A percentile compares a stretch with the other conserved stretches of the same genome.
Evolutionary conservation across 306 rosid genomes (phyloP).

Genomic region (Begonia peltatifolia): DNA sequence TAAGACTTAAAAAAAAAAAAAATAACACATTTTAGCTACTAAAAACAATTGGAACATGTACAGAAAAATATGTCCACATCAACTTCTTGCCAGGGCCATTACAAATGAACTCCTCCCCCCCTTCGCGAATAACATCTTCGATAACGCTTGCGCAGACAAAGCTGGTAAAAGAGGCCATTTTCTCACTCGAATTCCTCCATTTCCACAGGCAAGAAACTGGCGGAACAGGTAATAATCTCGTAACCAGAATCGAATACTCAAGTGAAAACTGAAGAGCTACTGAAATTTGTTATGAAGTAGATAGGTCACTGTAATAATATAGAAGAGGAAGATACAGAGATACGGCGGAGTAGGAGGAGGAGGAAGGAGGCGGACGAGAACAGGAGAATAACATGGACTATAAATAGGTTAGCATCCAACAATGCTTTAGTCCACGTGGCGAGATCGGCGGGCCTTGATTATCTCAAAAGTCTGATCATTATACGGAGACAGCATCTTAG

Average conservation of each 20-base stretch:
- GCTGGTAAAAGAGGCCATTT: conserved; percentile 68
- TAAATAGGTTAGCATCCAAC: conserved; percentile 99
- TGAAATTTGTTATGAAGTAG: neutral
- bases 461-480: neutral
- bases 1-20: neutral
- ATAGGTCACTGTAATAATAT: conserved; percentile 9
- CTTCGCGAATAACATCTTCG: conserved; percentile 83
- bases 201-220: conserved; percentile 1
- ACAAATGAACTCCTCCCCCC: conserved; percentile 74
- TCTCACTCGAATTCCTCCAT: conserved; percentile 6
- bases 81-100: conserved; percentile 87
- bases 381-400: conserved; percentile 65
- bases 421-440: conserved; percentile 47
- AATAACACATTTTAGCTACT: neutral
- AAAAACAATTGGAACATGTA: neutral
- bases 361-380: conserved; percentile 37
- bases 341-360: conserved; percentile 1
- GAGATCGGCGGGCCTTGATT: conserved; percentile 20
- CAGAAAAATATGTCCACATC: neutral
- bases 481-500: too few species aligned
- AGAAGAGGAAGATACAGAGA: conserved; percentile 3
- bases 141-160: conserved; percentile 71
- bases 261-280: conserved; percentile 3
- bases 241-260: conserved; percentile 11
- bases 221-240: conserved; percentile 3